Conservation (phyloP, 805 yeast species). For the Wickerhamiella brachini region DNA sequence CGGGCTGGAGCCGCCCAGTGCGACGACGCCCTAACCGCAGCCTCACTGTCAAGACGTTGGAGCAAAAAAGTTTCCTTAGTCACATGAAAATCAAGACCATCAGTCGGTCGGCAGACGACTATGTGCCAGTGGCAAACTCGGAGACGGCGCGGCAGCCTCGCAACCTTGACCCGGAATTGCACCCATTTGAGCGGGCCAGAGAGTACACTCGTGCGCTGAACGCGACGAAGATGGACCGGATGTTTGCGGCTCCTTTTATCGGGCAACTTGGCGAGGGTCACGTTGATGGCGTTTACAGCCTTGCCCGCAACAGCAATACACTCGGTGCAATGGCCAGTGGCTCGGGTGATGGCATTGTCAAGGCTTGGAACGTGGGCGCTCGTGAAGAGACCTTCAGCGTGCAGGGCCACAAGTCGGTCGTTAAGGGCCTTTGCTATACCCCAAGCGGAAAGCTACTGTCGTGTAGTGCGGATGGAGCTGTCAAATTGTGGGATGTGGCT, state of each 20-base stretch:
- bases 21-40: too few relatives aligned
- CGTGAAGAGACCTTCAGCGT: conserved; percentile 63
- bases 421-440: conserved; percentile 70
- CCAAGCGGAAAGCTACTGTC: conserved; percentile 53
- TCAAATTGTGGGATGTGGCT: conserved; percentile 76
- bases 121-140: conserved; percentile 81
- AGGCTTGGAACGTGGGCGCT: conserved; percentile 82
- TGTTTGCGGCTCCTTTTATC: conserved; percentile 95
- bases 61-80: background rate
- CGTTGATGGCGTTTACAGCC: conserved; percentile 79
- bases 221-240: conserved; percentile 88
- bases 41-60: too few relatives aligned
- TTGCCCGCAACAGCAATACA: conserved; percentile 62
- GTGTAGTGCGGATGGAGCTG: conserved; percentile 81
- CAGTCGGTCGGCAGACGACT: conserved; percentile 77
- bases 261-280: conserved; percentile 94
- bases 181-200: conserved; percentile 93
- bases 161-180: conserved; percentile 83
- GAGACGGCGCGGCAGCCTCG: conserved; percentile 82
- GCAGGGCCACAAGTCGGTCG: conserved; percentile 83
- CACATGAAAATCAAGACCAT: conserved; percentile 70
- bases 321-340: conserved; percentile 77
- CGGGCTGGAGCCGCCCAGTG: too few relatives aligned
- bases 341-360: conserved; percentile 88
- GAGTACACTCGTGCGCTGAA: conserved; percentile 90